Conservation (phyloP, 108 stramenopile species). For the Cyclotella atomus region DNA sequence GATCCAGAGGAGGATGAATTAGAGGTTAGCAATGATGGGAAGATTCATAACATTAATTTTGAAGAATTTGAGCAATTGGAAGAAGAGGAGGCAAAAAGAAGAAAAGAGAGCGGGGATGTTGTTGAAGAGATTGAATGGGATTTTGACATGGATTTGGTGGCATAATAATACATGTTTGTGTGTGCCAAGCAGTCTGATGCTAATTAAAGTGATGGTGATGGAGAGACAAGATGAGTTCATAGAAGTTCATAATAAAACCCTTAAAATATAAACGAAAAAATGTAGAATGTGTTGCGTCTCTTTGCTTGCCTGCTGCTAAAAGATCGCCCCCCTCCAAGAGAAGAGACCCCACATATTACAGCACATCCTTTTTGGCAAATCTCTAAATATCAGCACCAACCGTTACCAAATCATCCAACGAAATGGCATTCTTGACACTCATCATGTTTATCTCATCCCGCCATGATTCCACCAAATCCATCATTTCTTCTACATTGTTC, state of each 20-base stretch:
- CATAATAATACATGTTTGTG: conserved; percentile 30
- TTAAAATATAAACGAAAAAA: not conserved
- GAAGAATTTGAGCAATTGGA: conserved; percentile 63
- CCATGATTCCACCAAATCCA: conserved; percentile 35
- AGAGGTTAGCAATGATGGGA: conserved; percentile 26
- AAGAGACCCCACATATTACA: not conserved
- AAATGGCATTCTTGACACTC: conserved; percentile 49
- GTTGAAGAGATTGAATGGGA: conserved; percentile 67
- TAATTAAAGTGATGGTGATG: no score
- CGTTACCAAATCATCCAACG: conserved; percentile 47
- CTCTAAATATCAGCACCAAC: conserved; percentile 40
- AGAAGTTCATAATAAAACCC: not conserved
- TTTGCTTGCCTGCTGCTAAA: no score
- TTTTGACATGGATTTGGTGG: conserved; percentile 87
- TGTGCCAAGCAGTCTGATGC: no score
- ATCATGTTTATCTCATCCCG: conserved; percentile 42
- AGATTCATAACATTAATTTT: conserved; percentile 54
- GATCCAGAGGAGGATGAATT: conserved; percentile 48
- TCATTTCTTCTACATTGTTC: conserved; percentile 16
- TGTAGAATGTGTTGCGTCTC: not conserved
- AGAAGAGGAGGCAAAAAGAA: conserved; percentile 48
- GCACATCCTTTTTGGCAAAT: no score
- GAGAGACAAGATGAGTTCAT: not conserved
- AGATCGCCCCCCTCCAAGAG: not conserved
- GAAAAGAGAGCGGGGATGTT: conserved; percentile 39